Conservation (phyloP, 345 rosid genomes). For the Kernera saxatilis region DNA sequence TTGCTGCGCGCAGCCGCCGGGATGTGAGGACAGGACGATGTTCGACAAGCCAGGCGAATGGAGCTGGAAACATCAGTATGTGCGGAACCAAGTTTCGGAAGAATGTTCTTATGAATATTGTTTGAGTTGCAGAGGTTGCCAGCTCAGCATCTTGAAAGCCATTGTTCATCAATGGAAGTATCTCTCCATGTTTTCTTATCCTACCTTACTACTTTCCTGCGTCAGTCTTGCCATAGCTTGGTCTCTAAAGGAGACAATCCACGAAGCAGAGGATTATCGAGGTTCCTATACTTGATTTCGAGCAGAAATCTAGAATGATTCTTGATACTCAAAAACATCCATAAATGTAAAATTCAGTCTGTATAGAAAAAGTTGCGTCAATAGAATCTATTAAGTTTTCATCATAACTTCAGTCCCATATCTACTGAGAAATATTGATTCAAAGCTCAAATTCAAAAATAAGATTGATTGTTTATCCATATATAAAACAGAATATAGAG, state of each 20-base stretch:
- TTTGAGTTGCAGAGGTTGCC: constrained; percentile 24
- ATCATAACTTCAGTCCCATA: neutral
- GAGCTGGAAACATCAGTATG: constrained; percentile 22
- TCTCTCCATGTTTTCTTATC: constrained; percentile 18
- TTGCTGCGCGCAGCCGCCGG: constrained; percentile 20
- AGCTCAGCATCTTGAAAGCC: constrained; percentile 21
- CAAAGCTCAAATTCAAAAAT: neutral
- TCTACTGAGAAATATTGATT: neutral
- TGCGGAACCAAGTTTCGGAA: constrained; percentile 1
- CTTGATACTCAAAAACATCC: neutral
- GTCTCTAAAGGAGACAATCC: neutral
- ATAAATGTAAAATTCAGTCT: neutral
- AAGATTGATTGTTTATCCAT: neutral
- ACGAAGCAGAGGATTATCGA: neutral
- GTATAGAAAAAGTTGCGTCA: neutral
- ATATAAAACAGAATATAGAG: neutral
- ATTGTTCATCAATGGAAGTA: constrained; percentile 22
- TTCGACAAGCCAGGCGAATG: constrained; percentile 12
- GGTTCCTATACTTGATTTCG: neutral
- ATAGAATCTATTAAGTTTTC: neutral
- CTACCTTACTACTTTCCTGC: neutral
- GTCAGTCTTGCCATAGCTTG: constrained; percentile 9
- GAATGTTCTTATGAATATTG: constrained; percentile 22
- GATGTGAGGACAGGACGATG: constrained; percentile 14
- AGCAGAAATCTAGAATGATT: neutral